Base-by-base conservation (phyloP, 2,329 filamentous ascomycete genomes). In the Whalleya microplaca region DNA sequence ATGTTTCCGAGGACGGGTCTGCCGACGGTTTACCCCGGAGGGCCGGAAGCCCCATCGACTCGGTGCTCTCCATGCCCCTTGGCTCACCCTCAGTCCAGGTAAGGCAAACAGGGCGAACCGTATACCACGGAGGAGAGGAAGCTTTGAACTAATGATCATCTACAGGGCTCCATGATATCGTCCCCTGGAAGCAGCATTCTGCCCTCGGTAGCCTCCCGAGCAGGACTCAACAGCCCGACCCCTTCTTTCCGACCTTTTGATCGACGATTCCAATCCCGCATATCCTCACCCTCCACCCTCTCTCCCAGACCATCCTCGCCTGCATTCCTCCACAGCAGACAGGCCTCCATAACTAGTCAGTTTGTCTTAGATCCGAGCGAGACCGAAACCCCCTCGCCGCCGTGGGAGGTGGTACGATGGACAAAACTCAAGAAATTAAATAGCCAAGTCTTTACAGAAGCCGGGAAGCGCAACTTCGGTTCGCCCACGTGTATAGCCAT, bases 361-460 rank as follows among this genome's bases (percentile, higher is more conserved):
- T 74, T 90, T 10, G 69, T 87, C 2, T 71, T 82, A 14, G 86
- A 88, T 55, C 74, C 83, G 43, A 78, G 86, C 49, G 89, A 90
- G 46, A 79, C 82, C 20, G 90, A 94, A 62, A 85, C 87, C 1
- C 82, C 86, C 2, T 87, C 91, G 52, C 86, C 91, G 4, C 95
- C 95, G 1, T 99, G 95, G 96, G 95, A 99, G 69, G 92, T 98
- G 51, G 90, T 99, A 56, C 84, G 93, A 69, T 99, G 96, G 96
- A 98, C 92, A 1, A 95, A 90, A 70, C 77, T 99, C 55, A 91
- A 88, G 69, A 98, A 96, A 72, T 85, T 99, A 60, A 92, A 92
- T 21, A 86, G 85, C 0, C 92, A 98, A 72, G 87, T 91, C 2
- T 98, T 98, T 72, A 96, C 94, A 2, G 96, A 99, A 73, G 84